A percentile compares a stretch with the other conserved stretches of the same genome.
phyloP scores from a whole-genome alignment of 495 filamentous ascomycete species.

The Podospora appendiculata region DNA sequence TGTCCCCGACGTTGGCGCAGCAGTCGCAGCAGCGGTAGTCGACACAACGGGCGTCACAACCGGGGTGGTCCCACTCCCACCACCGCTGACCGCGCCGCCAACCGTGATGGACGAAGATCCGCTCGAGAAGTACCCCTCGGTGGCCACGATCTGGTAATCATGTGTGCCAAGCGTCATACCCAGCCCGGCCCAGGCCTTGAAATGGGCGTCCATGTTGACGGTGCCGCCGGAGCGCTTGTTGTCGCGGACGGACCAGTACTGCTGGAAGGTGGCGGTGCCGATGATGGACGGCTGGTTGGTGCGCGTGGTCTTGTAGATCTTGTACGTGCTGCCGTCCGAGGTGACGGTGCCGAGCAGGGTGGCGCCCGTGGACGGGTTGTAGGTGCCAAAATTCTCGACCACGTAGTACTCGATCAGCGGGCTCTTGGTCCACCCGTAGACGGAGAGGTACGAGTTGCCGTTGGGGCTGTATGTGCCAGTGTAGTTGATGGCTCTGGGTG shows the following conservation, averaged over 20 bases:
- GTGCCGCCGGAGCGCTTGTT: conserved; percentile 37
- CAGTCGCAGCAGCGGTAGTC: neutral
- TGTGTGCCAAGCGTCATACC: conserved; percentile 44
- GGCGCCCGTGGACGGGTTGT: conserved; percentile 45
- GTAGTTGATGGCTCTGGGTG: conserved; percentile 45
- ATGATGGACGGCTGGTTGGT: conserved; percentile 53
- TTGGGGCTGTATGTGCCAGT: conserved; percentile 40
- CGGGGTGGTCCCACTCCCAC: neutral
- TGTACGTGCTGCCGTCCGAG: conserved; percentile 55
- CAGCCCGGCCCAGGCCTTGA: conserved; percentile 47
- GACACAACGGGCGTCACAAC: neutral
- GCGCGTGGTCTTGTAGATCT: conserved; percentile 52
- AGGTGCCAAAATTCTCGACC: conserved; percentile 46
- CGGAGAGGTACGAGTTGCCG: conserved; percentile 48
- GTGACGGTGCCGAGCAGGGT: conserved; percentile 46
- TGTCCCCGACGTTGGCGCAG: neutral
- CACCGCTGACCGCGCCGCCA: neutral
- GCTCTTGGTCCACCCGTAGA: conserved; percentile 53
- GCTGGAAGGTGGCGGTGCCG: conserved; percentile 48
- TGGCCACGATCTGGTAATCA: conserved; percentile 54
- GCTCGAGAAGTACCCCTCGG: conserved; percentile 51
- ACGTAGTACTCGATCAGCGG: conserved; percentile 58
- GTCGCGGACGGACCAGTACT: conserved; percentile 49
- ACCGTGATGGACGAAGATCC: conserved; percentile 46
- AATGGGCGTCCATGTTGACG: conserved; percentile 45